Conservation (phyloP, 257 asterid species). For the Solanum gracilifrons region DNA sequence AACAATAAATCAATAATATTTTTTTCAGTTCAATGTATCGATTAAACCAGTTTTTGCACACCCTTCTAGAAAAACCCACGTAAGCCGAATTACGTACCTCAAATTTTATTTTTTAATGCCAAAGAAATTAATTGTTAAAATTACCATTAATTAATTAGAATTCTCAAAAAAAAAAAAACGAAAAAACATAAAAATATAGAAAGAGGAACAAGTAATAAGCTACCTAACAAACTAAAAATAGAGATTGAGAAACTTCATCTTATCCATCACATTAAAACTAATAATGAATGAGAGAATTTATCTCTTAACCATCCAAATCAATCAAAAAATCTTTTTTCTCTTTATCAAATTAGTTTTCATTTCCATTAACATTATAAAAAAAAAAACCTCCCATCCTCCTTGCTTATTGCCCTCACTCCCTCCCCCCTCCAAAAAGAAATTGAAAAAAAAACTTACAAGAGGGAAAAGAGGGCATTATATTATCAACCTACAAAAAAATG, state of each 20-base stretch:
- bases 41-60: no score
- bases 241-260: neutral
- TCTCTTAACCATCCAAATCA: neutral
- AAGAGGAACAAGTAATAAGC: neutral
- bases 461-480: conserved; percentile 1
- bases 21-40: no score
- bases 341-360: neutral
- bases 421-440: neutral
- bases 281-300: neutral
- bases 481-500: neutral
- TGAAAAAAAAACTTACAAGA: neutral
- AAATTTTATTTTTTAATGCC: neutral
- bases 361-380: neutral
- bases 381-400: neutral
- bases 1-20: no score
- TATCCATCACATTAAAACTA: neutral
- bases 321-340: neutral
- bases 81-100: neutral
- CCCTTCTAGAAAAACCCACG: neutral
- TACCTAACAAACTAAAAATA: neutral
- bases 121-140: neutral
- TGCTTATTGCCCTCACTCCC: neutral
- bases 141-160: neutral
- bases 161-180: neutral
- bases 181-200: neutral